phyloP scores from a whole-genome alignment of 176 grass and related monocot genomes.

The Oryza nivara region DNA sequence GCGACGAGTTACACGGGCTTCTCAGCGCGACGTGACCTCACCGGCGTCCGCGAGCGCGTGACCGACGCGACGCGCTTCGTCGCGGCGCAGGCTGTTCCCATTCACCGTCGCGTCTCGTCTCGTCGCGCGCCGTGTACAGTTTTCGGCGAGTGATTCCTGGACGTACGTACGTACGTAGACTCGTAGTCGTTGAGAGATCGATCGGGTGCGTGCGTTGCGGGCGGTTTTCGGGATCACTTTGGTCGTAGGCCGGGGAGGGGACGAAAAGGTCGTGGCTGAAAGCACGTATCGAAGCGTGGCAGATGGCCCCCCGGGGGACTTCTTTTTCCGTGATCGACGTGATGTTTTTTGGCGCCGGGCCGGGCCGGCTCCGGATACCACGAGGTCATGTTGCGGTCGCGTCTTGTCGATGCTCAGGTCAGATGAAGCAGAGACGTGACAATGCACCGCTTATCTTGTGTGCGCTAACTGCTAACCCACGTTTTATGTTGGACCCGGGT shows the following conservation, averaged over 20 bases:
- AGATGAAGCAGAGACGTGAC: neutral
- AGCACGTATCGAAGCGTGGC: constrained; percentile 19
- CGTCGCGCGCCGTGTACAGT: neutral
- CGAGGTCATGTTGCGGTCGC: constrained; percentile 24
- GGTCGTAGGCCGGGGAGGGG: neutral
- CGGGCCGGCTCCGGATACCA: constrained; percentile 1
- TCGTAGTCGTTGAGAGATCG: too few species aligned
- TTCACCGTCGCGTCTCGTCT: constrained; percentile 45
- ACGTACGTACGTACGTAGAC: too few species aligned
- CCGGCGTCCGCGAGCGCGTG: constrained; percentile 14
- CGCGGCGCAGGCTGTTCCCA: constrained; percentile 16
- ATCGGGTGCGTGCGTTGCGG: neutral
- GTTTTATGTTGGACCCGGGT: neutral
- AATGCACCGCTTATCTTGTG: neutral
- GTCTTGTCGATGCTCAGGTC: constrained; percentile 37
- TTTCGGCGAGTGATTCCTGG: neutral
- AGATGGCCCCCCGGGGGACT: neutral
- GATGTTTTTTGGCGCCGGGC: constrained; percentile 31
- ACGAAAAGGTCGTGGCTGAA: neutral
- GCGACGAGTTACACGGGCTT: neutral
- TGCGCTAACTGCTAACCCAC: neutral
- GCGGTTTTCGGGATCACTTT: neutral
- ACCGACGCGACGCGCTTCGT: constrained; percentile 33
- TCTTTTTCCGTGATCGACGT: constrained; percentile 4
- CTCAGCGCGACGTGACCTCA: constrained; percentile 24